These are phyloP conservation scores for Gonium pectorale DNA, from an alignment of 139 green algal species.

Conservation along the genomic window DNA sequence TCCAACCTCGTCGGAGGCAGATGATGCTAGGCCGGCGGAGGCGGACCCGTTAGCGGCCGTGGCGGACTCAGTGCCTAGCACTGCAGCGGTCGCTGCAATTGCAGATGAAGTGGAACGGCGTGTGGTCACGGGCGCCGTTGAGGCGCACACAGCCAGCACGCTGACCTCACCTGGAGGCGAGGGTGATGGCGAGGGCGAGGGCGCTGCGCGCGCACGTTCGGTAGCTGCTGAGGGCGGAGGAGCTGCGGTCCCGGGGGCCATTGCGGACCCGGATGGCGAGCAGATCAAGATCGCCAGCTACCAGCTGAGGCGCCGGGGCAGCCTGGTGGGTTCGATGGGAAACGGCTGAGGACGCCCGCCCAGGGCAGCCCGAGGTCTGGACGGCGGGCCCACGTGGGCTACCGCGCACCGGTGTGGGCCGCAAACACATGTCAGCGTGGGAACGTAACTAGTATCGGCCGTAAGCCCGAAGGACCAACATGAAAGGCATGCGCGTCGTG, in stretches of 20 bases:
- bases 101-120: not conserved
- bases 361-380: not conserved
- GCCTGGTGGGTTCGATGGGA: not conserved
- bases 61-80: too few species aligned
- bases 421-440: too few species aligned
- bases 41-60: too few species aligned
- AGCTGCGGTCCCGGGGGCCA: too few species aligned
- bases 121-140: not conserved
- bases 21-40: not conserved
- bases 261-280: too few species aligned
- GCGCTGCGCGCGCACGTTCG: not conserved
- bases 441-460: too few species aligned
- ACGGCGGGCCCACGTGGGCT: not conserved
- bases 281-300: constrained; percentile 26
- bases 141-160: too few species aligned
- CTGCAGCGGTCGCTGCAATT: not conserved
- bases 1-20: not conserved
- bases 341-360: not conserved
- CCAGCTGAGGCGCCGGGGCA: not conserved
- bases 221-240: not conserved
- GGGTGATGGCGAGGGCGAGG: not conserved
- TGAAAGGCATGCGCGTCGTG: too few species aligned
- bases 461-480: too few species aligned
- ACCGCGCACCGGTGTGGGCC: too few species aligned
- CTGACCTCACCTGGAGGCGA: too few species aligned